Conservation (phyloP, 2,329 filamentous ascomycete species). For the Trichoderma sp. region DNA sequence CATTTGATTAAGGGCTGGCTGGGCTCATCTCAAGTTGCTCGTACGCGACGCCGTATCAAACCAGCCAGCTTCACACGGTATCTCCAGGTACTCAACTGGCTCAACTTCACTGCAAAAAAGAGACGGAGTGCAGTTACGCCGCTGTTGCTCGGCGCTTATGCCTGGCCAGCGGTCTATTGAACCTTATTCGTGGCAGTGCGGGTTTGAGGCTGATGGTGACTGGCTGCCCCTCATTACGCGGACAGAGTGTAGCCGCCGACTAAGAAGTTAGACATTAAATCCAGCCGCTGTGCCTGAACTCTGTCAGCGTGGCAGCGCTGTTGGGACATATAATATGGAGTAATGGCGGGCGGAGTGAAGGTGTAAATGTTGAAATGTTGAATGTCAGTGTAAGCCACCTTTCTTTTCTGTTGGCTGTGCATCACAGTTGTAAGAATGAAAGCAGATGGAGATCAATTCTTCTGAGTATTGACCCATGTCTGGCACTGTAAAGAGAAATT, state of each 20-base stretch:
- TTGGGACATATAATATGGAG: neutral
- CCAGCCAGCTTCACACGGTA: neutral
- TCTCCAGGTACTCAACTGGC: neutral
- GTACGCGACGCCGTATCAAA: neutral
- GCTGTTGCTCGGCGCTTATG: conserved; percentile 11
- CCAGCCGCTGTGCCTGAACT: neutral
- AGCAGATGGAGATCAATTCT: no score
- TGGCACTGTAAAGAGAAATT: neutral
- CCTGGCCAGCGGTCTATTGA: neutral
- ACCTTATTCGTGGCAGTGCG: conserved; percentile 1
- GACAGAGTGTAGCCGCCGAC: neutral
- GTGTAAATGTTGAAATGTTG: neutral
- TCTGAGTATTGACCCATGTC: neutral
- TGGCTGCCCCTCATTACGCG: conserved; percentile 5
- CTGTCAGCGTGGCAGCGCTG: neutral
- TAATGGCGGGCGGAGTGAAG: no score
- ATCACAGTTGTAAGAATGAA: no score
- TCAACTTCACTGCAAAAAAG: neutral
- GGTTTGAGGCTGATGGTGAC: neutral
- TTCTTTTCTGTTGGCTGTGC: neutral
- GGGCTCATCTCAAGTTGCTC: neutral
- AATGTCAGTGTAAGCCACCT: neutral
- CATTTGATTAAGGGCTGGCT: conserved; percentile 10
- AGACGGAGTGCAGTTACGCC: neutral
- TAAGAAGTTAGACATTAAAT: neutral